These are phyloP conservation scores for Blastomyces percursus DNA, from an alignment of 2,329 filamentous ascomycete genomes.

Conservation along the genomic window DNA sequence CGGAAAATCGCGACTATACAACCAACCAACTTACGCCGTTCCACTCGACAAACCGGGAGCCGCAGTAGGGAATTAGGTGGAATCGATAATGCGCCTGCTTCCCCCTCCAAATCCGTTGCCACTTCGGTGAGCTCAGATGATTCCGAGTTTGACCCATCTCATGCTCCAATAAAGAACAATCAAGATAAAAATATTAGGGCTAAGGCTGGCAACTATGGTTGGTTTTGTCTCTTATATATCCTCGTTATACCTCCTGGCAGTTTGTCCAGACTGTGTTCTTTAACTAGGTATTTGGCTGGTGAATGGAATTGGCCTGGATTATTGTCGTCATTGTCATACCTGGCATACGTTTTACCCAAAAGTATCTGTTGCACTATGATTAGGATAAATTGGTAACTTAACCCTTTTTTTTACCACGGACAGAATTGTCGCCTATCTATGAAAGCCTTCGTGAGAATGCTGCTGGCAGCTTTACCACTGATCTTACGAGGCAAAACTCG, in stretches of 20 bases:
- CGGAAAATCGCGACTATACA: background rate
- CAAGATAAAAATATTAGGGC: background rate
- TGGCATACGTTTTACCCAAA: background rate
- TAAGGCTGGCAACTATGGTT: conserved; percentile 1
- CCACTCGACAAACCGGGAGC: conserved; percentile 3
- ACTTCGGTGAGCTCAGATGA: background rate
- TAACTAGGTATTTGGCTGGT: background rate
- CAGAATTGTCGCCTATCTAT: conserved; percentile 1
- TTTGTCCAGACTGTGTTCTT: background rate
- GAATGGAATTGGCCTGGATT: background rate
- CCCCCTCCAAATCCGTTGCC: background rate
- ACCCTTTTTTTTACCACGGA: background rate
- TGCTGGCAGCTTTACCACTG: background rate
- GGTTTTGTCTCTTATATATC: background rate
- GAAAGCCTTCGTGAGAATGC: background rate
- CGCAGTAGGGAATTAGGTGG: conserved; percentile 5
- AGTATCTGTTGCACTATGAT: background rate
- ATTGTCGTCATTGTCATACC: background rate
- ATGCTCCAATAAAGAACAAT: background rate
- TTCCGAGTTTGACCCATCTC: background rate
- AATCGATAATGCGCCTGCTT: background rate
- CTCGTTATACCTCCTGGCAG: background rate
- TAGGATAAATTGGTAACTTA: background rate
- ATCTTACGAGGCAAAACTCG: conserved; percentile 4
- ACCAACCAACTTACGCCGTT: background rate